A percentile compares a stretch with the other conserved stretches of the same genome.
Conservation (phyloP, 1,139 yeast species). For the Suhomyces terraborum region DNA sequence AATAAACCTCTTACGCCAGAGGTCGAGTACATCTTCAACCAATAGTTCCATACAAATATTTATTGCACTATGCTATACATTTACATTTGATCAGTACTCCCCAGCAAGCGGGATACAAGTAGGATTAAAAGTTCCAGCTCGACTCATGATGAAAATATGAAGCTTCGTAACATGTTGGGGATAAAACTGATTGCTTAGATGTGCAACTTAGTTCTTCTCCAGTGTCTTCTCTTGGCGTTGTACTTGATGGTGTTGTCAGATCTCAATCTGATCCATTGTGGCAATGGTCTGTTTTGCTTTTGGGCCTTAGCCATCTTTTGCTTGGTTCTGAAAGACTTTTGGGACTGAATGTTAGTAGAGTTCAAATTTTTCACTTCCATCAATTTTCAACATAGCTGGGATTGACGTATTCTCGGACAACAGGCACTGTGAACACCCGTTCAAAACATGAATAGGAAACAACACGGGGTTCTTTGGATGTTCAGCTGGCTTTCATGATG, state of each 20-base stretch:
- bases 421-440: no score
- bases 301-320: conserved; percentile 99
- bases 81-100: conserved; percentile 12
- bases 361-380: background rate
- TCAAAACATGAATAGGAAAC: no score
- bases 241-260: conserved; percentile 97
- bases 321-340: conserved; percentile 97
- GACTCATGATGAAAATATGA: conserved; percentile 11
- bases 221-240: conserved; percentile 99
- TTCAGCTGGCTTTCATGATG: no score
- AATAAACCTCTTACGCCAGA: no score
- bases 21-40: no score
- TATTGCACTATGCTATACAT: conserved; percentile 17
- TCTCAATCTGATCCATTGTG: conserved; percentile 99
- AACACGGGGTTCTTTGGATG: no score
- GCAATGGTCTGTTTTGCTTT: conserved; percentile 99
- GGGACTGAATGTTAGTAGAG: conserved; percentile 59
- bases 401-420: no score
- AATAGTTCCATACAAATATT: conserved; percentile 15
- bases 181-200: conserved; percentile 55
- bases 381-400: background rate
- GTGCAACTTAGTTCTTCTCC: conserved; percentile 99
- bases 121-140: conserved; percentile 13
- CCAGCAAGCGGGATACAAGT: conserved; percentile 6
- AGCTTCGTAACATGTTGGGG: conserved; percentile 15